phyloP scores from a whole-genome alignment of 192 early-diverging fungal species.

The Lunasporangiospora selenospora region DNA sequence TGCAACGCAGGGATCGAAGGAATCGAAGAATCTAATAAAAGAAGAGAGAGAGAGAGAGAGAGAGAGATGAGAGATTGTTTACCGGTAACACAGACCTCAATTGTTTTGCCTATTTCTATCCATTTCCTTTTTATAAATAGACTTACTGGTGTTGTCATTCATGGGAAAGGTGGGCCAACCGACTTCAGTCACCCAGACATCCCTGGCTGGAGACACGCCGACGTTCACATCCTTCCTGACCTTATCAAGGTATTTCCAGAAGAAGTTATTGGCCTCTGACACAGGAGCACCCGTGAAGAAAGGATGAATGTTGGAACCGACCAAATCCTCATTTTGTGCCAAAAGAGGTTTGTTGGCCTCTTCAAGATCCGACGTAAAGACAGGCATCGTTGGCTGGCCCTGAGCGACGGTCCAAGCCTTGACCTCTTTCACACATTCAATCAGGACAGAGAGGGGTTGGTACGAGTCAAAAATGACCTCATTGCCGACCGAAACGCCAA shows the following conservation, averaged over 20 bases:
- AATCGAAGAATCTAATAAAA: constrained; percentile 29
- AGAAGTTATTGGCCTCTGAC: constrained; percentile 15
- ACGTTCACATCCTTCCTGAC: constrained; percentile 34
- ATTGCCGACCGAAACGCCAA: constrained; percentile 32
- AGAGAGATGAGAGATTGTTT: too few relatives aligned
- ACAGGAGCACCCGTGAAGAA: constrained; percentile 16
- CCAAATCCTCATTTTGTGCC: constrained; percentile 5
- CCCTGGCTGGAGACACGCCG: background rate
- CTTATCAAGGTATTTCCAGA: constrained; percentile 22
- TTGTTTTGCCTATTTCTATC: too few relatives aligned
- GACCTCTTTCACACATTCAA: too few relatives aligned
- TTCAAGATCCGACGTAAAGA: constrained; percentile 14
- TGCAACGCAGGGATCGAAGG: constrained; percentile 13
- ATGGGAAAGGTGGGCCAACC: constrained; percentile 30
- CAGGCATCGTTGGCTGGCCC: constrained; percentile 9
- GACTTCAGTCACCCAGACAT: constrained; percentile 10
- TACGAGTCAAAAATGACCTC: constrained; percentile 33
- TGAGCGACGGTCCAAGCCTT: background rate
- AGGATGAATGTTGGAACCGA: constrained; percentile 25
- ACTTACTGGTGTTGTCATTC: too few relatives aligned
- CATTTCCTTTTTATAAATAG: too few relatives aligned
- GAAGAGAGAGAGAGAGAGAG: too few relatives aligned
- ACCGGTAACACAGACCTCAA: too few relatives aligned
- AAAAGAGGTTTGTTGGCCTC: constrained; percentile 3
- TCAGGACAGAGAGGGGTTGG: too few relatives aligned